Evolutionary conservation across 495 filamentous ascomycete genomes (phyloP), one percentile per base, ranked within the genome.

Genomic region (Astrothelium subdiscretum): DNA sequence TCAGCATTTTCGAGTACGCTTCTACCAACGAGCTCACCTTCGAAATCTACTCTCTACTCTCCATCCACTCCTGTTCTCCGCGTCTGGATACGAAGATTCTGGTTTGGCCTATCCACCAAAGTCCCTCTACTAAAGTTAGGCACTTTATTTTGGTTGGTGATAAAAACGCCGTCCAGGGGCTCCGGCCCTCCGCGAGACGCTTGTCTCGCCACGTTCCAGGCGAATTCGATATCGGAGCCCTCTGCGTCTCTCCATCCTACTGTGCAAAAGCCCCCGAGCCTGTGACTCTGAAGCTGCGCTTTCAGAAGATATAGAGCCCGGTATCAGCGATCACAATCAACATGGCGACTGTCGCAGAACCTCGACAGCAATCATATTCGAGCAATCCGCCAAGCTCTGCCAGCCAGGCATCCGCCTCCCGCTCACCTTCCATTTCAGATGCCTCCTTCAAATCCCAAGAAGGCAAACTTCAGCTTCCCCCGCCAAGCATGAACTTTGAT

Each of bases 371-470:
- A 29, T 8, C 48, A 29, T 15, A 54, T 10, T 54, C 48, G 6
- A 54, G 48, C 24, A 54, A 54, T 15, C 48, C 48, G 15, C 48
- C 48, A 15, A 54, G 48, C 15, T 27, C 48, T 10, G 20, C 48
- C 48, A 54, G 48, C 48, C 48, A 54, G 15, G 4, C 48, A 54
- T 54, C 48, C 3, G 24, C 48, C 24, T 29, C 48, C 8, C 48
- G 48, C 22, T 54, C 48, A 24, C 48, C 48, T 29, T 54, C 48
- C 22, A 54, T 54, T 27, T 54, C 48, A 54, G 48, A 54, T 54
- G 48, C 48, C 48, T 54, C 48, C 6, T 29, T 54, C 22, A 54
- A 54, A 15, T 54, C 48, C 22, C 24, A 26, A 54, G 48, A 54
- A 5, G 48, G 48, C 22, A 54, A 54, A 29, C 48, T 54, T 24